Evolutionary conservation across 1,284 basidiomycete genomes (phyloP).

Genomic region (Agaricales sp.): DNA sequence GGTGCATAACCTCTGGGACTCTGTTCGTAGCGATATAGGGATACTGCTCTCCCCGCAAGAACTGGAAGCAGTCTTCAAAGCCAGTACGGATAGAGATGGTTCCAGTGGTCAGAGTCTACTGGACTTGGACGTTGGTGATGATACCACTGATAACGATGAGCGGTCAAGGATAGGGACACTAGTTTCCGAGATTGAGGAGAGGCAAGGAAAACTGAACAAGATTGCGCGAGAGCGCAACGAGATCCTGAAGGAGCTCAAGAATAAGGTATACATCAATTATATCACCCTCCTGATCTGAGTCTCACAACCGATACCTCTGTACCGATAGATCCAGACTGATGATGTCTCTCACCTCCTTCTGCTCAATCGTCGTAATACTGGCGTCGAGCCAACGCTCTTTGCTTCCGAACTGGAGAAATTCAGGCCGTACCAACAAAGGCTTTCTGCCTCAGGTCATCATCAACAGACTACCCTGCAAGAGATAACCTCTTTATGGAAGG

Average conservation of each 20-base stretch:
- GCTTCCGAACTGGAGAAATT: constrained; percentile 95
- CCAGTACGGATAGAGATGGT: constrained; percentile 36
- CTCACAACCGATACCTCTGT: neutral
- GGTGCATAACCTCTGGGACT: constrained; percentile 67
- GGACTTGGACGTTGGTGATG: constrained; percentile 59
- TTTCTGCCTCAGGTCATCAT: constrained; percentile 68
- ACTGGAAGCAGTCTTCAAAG: constrained; percentile 66
- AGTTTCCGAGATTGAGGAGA: constrained; percentile 71
- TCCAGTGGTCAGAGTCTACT: constrained; percentile 43
- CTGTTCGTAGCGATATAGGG: constrained; percentile 57
- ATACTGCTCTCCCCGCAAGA: constrained; percentile 49
- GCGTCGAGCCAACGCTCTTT: constrained; percentile 83
- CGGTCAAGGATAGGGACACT: constrained; percentile 55
- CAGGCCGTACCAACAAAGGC: constrained; percentile 78
- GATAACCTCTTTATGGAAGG: constrained; percentile 60
- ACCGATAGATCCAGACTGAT: constrained; percentile 77
- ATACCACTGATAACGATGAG: constrained; percentile 59
- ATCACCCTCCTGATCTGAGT: constrained; percentile 3
- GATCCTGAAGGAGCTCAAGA: constrained; percentile 88
- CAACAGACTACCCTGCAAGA: constrained; percentile 68
- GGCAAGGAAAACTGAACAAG: constrained; percentile 68
- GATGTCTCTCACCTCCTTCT: constrained; percentile 94
- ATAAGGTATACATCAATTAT: constrained; percentile 47
- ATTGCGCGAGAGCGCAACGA: constrained; percentile 80
- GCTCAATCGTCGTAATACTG: constrained; percentile 80